Conservation (phyloP, 2,329 filamentous ascomycete genomes). For the Dryadomyces quercivorus region DNA sequence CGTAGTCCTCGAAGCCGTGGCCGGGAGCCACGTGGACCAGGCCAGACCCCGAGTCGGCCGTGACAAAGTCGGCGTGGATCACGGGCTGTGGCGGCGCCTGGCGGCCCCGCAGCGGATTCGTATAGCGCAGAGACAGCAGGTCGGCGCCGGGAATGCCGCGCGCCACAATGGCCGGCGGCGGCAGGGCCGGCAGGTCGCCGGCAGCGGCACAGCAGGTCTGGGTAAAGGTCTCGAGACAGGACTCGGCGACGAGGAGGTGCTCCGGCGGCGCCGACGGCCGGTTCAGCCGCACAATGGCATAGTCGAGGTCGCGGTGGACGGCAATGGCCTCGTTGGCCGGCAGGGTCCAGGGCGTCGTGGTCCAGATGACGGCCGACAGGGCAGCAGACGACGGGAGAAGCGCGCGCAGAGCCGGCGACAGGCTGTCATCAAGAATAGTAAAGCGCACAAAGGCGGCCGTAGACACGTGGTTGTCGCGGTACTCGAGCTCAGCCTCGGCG, state of each 20-base stretch:
- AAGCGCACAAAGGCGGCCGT: conserved; percentile 71
- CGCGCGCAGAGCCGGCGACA: background rate
- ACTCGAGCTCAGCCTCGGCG: conserved; percentile 76
- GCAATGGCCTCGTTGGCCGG: conserved; percentile 88
- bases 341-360: conserved; percentile 94
- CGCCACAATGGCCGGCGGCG: conserved; percentile 54
- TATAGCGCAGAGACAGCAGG: conserved; percentile 55
- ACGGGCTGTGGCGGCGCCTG: conserved; percentile 51
- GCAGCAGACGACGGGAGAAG: no score
- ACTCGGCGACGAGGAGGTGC: conserved; percentile 59
- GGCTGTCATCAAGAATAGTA: conserved; percentile 41
- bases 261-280: conserved; percentile 30
- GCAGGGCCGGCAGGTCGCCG: conserved; percentile 22
- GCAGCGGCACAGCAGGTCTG: conserved; percentile 27
- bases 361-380: conserved; percentile 87
- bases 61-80: conserved; percentile 79
- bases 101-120: conserved; percentile 53
- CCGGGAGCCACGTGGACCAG: conserved; percentile 92
- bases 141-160: conserved; percentile 58
- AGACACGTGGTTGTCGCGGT: conserved; percentile 62
- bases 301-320: conserved; percentile 61
- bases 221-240: conserved; percentile 48
- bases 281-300: conserved; percentile 49
- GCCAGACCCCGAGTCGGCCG: conserved; percentile 79
- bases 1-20: conserved; percentile 94